phyloP scores from a whole-genome alignment of 257 asterid species.

The Avicennia marina region DNA sequence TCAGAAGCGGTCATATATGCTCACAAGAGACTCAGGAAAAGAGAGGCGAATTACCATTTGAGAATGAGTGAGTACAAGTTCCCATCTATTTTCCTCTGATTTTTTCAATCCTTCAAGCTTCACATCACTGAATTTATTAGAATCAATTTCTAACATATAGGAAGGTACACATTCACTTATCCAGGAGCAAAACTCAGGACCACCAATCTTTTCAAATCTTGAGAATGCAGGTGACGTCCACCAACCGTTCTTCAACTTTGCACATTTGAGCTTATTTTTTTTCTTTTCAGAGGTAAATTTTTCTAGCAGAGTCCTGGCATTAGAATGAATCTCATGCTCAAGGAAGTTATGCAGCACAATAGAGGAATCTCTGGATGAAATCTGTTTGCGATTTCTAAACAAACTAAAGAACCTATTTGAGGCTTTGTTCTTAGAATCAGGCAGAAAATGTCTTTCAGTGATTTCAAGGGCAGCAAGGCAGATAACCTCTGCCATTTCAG shows the following conservation, averaged over 20 bases:
- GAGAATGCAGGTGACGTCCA: constrained; percentile 48
- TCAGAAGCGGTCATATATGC: background rate
- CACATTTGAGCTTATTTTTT: constrained; percentile 32
- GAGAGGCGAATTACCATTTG: constrained; percentile 64
- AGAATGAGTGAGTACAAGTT: constrained; percentile 69
- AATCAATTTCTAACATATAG: constrained; percentile 62
- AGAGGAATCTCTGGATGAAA: constrained; percentile 62
- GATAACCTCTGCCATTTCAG: constrained; percentile 75
- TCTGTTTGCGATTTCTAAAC: constrained; percentile 41
- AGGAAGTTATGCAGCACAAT: constrained; percentile 47
- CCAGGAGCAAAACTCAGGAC: constrained; percentile 79
- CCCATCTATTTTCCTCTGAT: constrained; percentile 44
- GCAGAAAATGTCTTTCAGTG: constrained; percentile 36
- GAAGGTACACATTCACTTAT: constrained; percentile 64
- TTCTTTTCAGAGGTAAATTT: constrained; percentile 48
- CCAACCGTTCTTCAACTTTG: constrained; percentile 41
- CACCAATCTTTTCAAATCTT: constrained; percentile 71
- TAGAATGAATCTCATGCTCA: constrained; percentile 59
- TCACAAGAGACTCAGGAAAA: constrained; percentile 7
- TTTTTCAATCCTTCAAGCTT: constrained; percentile 67
- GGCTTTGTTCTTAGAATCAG: constrained; percentile 24
- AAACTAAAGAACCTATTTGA: constrained; percentile 37
- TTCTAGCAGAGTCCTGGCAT: constrained; percentile 41
- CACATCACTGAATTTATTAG: constrained; percentile 38
- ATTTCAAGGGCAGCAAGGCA: constrained; percentile 64